Percentiles rank a stretch among this genome's conserved stretches.
These are phyloP conservation scores for Tuber brumale DNA, from an alignment of 495 filamentous ascomycete genomes.

Conservation along the genomic window DNA sequence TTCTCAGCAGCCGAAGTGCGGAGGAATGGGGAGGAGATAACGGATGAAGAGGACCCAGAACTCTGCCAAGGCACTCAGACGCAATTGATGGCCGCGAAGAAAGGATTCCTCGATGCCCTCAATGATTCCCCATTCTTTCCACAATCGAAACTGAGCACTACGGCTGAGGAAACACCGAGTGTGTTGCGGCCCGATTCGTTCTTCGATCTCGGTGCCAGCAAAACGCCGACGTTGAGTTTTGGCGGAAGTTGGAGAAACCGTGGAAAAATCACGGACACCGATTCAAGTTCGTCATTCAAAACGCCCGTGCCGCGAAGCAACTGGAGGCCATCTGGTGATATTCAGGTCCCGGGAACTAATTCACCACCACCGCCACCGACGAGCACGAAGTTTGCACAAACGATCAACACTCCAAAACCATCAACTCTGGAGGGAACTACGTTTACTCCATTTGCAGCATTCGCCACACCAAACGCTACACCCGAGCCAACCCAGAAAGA, in stretches of 20 bases:
- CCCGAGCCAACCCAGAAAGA: constrained; percentile 11
- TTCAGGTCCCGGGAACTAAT: not conserved
- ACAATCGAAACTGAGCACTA: constrained; percentile 5
- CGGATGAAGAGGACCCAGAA: constrained; percentile 6
- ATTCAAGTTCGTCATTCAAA: constrained; percentile 17
- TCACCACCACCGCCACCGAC: not conserved
- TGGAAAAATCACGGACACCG: not conserved
- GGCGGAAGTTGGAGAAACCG: constrained; percentile 1
- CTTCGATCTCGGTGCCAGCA: constrained; percentile 13
- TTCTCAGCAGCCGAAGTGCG: not conserved
- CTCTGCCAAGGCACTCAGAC: constrained; percentile 32
- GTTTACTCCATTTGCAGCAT: constrained; percentile 33
- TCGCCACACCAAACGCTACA: constrained; percentile 30
- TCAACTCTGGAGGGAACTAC: constrained; percentile 17
- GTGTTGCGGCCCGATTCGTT: constrained; percentile 22
- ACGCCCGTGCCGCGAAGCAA: constrained; percentile 10
- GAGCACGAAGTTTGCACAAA: not conserved
- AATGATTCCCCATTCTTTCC: constrained; percentile 30
- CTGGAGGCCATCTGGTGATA: not conserved
- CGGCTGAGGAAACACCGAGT: constrained; percentile 19
- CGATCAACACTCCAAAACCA: constrained; percentile 7
- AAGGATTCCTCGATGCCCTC: constrained; percentile 30
- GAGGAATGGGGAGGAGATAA: constrained; percentile 5
- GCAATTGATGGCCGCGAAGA: constrained; percentile 25
- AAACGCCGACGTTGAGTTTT: constrained; percentile 12